Conservation (phyloP, 331 rosid species). For the Rhamnella rubrinervis region DNA sequence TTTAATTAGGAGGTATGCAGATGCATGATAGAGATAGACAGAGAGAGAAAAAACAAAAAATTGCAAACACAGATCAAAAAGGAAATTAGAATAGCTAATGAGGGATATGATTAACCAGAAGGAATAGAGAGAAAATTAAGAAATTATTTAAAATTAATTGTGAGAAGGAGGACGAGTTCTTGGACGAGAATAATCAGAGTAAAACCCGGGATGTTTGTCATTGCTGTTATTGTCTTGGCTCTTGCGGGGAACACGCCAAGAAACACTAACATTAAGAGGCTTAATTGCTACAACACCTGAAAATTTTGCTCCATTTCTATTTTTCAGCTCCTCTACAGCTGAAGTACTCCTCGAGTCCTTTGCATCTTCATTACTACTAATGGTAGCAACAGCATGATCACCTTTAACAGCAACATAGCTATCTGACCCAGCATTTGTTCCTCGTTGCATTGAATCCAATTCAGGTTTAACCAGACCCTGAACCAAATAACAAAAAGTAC, state of each 20-base stretch:
- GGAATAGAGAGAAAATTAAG: not conserved
- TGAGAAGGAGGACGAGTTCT: conserved; percentile 69
- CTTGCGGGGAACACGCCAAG: conserved; percentile 32
- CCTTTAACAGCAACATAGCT: too few species aligned
- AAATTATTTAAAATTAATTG: conserved; percentile 26
- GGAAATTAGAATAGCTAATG: too few species aligned
- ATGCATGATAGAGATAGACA: not conserved
- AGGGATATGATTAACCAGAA: not conserved
- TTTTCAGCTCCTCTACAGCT: conserved; percentile 1
- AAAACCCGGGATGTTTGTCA: conserved; percentile 34
- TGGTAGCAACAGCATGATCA: conserved; percentile 2
- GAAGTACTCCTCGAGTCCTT: conserved; percentile 1
- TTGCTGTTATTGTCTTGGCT: conserved; percentile 1
- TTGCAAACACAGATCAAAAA: not conserved
- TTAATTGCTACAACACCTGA: conserved; percentile 34
- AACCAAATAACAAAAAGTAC: not conserved
- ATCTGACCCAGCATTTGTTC: not conserved
- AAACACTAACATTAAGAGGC: conserved; percentile 31
- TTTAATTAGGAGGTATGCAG: not conserved
- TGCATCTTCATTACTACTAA: not conserved
- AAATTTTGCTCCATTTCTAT: conserved; percentile 1
- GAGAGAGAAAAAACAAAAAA: too few species aligned
- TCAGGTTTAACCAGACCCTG: conserved; percentile 18
- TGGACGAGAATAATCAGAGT: conserved; percentile 61
- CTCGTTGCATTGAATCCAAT: conserved; percentile 15